Conservation (phyloP, 345 rosid genomes). For the Theobroma cacao region DNA sequence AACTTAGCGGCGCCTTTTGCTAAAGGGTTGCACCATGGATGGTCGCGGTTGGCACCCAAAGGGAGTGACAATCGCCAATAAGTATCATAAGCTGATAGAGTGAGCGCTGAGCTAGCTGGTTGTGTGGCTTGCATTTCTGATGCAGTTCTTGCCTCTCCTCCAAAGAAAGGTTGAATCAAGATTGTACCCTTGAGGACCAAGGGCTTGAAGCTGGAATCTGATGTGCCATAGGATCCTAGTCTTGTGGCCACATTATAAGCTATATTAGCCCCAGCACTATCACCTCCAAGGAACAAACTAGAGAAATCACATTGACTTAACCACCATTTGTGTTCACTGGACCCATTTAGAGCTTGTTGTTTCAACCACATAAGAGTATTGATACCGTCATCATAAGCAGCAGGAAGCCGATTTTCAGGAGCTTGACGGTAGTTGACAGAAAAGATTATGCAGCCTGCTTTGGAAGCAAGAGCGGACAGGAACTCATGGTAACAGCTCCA, state of each 20-base stretch:
- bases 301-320: slow-evolving; percentile 40
- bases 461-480: slow-evolving; percentile 44
- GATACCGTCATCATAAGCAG: slow-evolving; percentile 65
- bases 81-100: slow-evolving; percentile 56
- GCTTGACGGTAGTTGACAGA: slow-evolving; percentile 59
- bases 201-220: slow-evolving; percentile 8
- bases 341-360: slow-evolving; percentile 27
- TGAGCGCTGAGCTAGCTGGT: slow-evolving; percentile 48
- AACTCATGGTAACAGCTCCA: slow-evolving; percentile 70
- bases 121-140: slow-evolving; percentile 51
- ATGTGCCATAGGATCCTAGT: slow-evolving; percentile 18
- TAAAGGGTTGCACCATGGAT: slow-evolving; percentile 80
- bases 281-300: slow-evolving; percentile 56
- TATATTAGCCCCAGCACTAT: slow-evolving; percentile 74
- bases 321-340: slow-evolving; percentile 51
- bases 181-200: slow-evolving; percentile 45
- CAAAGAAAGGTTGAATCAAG: slow-evolving; percentile 72
- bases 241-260: slow-evolving; percentile 49
- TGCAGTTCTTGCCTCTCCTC: slow-evolving; percentile 50
- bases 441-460: slow-evolving; percentile 42
- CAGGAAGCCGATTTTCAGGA: slow-evolving; percentile 66
- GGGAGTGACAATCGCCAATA: slow-evolving; percentile 87
- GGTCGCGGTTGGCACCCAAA: slow-evolving; percentile 60
- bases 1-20: slow-evolving; percentile 19
- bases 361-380: slow-evolving; percentile 54